Percentiles rank a stretch among this genome's conserved stretches.
Evolutionary conservation across 441 rosid species (phyloP).

Genomic region (Corymbia calophylla): DNA sequence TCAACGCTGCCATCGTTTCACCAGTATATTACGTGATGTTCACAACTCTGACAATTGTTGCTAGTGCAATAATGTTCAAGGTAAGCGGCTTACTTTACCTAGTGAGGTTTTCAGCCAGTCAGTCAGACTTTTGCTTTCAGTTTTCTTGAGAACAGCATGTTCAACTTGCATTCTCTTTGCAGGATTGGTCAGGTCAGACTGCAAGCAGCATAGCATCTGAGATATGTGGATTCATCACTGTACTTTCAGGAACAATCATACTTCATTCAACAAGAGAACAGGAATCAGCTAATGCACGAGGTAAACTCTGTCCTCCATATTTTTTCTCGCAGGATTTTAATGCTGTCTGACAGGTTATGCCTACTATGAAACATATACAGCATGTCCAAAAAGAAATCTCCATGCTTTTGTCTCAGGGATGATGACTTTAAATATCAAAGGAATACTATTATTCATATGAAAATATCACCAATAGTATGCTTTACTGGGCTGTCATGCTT

Average conservation of each 20-base stretch:
- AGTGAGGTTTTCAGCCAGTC: background rate
- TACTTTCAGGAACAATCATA: conserved; percentile 64
- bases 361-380: background rate
- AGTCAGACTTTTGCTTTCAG: background rate
- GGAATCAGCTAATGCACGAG: conserved; percentile 42
- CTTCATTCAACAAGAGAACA: conserved; percentile 67
- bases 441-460: background rate
- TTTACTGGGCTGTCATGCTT: background rate
- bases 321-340: background rate
- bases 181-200: conserved; percentile 74
- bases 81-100: conserved; percentile 11
- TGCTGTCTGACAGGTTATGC: background rate
- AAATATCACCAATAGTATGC: background rate
- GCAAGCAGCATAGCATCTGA: conserved; percentile 61
- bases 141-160: background rate
- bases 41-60: conserved; percentile 59
- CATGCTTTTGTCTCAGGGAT: background rate
- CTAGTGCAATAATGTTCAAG: conserved; percentile 77
- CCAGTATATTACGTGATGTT: conserved; percentile 70
- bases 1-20: conserved; percentile 60
- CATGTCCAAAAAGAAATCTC: background rate
- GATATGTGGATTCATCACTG: conserved; percentile 66
- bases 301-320: conserved; percentile 12
- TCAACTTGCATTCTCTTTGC: conserved; percentile 3
- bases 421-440: background rate